These are phyloP conservation scores for Panaeolus cyanescens DNA, from an alignment of 768 basidiomycete genomes.

Conservation along the genomic window DNA sequence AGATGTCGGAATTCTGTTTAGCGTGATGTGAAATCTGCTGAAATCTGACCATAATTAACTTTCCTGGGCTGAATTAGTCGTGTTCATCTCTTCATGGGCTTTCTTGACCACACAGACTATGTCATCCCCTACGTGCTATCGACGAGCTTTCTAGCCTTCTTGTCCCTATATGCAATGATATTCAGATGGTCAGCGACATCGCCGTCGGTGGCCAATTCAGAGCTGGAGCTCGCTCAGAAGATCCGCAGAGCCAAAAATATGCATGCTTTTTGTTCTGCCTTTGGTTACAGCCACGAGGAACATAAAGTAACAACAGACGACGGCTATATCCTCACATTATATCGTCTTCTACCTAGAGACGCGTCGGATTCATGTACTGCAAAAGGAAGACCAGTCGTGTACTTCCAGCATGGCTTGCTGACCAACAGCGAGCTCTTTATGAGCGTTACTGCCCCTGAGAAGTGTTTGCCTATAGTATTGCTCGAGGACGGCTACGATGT, in stretches of 20 bases:
- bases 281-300: constrained; percentile 18
- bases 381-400: constrained; percentile 9
- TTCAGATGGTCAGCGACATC: not conserved
- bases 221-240: constrained; percentile 1
- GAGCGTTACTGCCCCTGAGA: constrained; percentile 9
- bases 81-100: not conserved
- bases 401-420: constrained; percentile 17
- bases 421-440: constrained; percentile 21
- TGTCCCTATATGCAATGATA: not conserved
- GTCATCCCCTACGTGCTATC: not conserved
- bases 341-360: constrained; percentile 10
- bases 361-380: not conserved
- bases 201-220: not conserved
- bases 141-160: not conserved
- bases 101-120: not conserved
- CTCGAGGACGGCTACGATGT: constrained; percentile 17
- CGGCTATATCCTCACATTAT: constrained; percentile 16
- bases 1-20: not conserved
- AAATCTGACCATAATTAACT: not conserved
- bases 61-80: not conserved
- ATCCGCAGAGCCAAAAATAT: constrained; percentile 13
- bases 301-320: constrained; percentile 20
- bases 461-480: constrained; percentile 17
- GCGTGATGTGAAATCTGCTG: not conserved
- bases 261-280: constrained; percentile 13